phyloP scores from a whole-genome alignment of 257 asterid species.

The Prunella vulgaris region DNA sequence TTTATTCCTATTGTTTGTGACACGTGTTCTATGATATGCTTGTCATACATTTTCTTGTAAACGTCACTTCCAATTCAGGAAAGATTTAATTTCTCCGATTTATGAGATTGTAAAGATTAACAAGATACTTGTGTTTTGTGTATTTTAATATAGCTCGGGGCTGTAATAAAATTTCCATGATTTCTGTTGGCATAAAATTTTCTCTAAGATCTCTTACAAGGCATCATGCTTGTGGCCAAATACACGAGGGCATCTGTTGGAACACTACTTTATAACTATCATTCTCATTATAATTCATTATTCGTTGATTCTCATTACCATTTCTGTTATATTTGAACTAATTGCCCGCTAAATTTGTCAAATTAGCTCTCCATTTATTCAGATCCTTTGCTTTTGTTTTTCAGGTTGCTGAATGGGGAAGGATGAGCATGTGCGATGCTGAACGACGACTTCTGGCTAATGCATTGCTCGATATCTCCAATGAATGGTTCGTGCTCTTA shows the following conservation, averaged over 20 bases:
- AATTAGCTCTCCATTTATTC: background rate
- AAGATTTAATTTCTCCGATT: no score
- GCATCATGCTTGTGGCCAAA: background rate
- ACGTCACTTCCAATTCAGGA: no score
- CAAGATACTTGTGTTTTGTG: background rate
- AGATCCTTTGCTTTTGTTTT: background rate
- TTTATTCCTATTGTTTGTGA: background rate
- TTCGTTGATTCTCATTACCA: no score
- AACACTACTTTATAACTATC: no score
- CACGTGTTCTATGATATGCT: background rate
- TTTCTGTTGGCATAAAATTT: background rate
- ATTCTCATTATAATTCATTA: no score
- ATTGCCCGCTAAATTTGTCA: background rate
- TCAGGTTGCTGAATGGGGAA: conserved; percentile 65
- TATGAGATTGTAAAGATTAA: background rate
- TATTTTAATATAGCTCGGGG: background rate
- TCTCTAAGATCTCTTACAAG: background rate
- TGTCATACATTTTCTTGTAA: background rate
- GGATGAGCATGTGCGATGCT: conserved; percentile 77
- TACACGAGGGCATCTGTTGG: background rate
- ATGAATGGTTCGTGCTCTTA: conserved; percentile 66
- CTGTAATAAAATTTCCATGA: background rate
- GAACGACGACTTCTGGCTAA: conserved; percentile 75
- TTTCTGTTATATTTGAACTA: no score
- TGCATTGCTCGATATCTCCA: conserved; percentile 75